A percentile compares a stretch with the other conserved stretches of the same genome.
These are phyloP conservation scores for Isatis lusitanica DNA, from an alignment of 441 rosid species.

Conservation along the genomic window DNA sequence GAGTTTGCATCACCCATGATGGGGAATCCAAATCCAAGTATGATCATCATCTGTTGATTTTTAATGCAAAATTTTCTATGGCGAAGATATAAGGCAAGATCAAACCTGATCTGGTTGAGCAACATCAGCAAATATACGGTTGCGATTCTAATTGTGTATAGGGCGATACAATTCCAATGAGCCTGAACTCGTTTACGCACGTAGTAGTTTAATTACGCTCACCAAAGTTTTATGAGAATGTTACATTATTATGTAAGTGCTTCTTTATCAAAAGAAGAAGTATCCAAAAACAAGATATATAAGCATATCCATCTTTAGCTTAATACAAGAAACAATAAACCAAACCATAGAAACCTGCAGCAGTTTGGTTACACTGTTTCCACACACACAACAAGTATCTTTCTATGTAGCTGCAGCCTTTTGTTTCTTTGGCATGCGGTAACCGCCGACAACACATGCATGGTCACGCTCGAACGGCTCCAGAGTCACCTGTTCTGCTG, in stretches of 20 bases:
- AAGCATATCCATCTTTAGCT: not conserved
- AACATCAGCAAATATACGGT: not conserved
- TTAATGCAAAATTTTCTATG: not conserved
- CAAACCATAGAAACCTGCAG: not conserved
- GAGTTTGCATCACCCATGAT: no score
- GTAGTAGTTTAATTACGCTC: no score
- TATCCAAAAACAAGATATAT: not conserved
- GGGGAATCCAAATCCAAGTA: not conserved
- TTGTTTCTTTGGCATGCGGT: slow-evolving; percentile 82
- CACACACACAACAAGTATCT: not conserved
- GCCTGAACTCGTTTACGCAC: no score
- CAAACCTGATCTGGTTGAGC: not conserved
- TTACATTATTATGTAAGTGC: not conserved
- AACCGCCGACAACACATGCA: slow-evolving; percentile 87
- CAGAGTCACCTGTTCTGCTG: slow-evolving; percentile 83
- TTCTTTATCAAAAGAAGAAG: not conserved
- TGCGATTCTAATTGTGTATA: no score
- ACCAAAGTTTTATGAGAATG: no score
- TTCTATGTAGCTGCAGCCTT: slow-evolving; percentile 40
- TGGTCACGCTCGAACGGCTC: slow-evolving; percentile 97
- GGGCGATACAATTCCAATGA: no score
- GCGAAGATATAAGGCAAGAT: not conserved
- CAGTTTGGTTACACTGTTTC: not conserved
- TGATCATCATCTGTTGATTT: not conserved
- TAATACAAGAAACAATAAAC: not conserved